Evolutionary conservation across 305 asterid genomes (phyloP).

Genomic region (Stenogyne calaminthoides): DNA sequence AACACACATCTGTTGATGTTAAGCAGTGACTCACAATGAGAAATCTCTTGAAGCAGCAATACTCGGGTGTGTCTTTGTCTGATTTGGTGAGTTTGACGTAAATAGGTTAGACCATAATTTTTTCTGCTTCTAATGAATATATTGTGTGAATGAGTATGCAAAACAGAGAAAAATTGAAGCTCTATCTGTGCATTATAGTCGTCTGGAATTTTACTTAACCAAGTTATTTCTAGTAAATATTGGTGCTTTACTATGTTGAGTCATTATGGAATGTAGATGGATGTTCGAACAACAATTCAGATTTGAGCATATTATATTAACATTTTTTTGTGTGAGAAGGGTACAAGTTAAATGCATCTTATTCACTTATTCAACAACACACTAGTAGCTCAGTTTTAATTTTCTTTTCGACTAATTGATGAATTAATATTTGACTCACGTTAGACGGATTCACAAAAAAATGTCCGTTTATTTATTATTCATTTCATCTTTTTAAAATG

Average conservation of each 20-base stretch:
- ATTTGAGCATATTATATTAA: background rate
- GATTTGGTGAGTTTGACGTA: conserved; percentile 24
- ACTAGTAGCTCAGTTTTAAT: background rate
- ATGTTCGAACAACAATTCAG: background rate
- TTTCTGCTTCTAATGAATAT: conserved; percentile 4
- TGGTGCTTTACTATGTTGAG: background rate
- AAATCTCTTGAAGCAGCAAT: conserved; percentile 24
- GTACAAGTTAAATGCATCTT: too few species aligned
- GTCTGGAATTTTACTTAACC: background rate
- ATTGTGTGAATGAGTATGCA: conserved; percentile 11
- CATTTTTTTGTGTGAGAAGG: too few species aligned
- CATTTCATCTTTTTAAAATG: too few species aligned
- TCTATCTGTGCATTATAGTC: conserved; percentile 4
- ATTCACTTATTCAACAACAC: too few species aligned
- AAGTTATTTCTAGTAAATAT: background rate
- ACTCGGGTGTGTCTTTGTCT: conserved; percentile 21
- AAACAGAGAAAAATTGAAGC: background rate
- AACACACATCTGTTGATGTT: conserved; percentile 35
- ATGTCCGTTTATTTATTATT: too few species aligned
- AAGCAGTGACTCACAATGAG: conserved; percentile 27
- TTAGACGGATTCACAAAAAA: too few species aligned
- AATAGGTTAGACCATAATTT: conserved; percentile 22
- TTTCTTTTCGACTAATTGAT: too few species aligned
- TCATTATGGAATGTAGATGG: background rate
- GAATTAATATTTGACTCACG: too few species aligned